Evolutionary conservation across 768 basidiomycete genomes (phyloP).

Genomic region (Clitopilus passeckerianus): DNA sequence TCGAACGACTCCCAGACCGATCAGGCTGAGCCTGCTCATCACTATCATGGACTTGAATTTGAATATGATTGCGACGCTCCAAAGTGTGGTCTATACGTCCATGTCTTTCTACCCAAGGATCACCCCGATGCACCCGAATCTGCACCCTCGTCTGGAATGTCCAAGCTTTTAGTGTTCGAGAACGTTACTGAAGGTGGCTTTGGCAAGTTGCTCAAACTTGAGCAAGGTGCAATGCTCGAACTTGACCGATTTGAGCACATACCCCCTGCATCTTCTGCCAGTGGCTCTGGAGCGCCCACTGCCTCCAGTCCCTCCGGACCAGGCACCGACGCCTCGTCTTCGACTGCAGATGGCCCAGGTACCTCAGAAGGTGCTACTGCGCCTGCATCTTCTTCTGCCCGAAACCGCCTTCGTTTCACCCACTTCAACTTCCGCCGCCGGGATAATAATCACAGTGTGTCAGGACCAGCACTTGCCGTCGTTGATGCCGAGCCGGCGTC

Average conservation of each 20-base stretch:
- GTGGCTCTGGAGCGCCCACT: conserved; percentile 7
- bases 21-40: conserved; percentile 33
- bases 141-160: conserved; percentile 25
- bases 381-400: not conserved
- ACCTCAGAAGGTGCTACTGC: conserved; percentile 1
- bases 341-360: conserved; percentile 5
- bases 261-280: conserved; percentile 13
- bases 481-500: conserved; percentile 63
- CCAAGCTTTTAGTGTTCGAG: conserved; percentile 56
- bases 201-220: conserved; percentile 63
- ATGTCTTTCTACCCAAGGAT: conserved; percentile 64
- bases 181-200: conserved; percentile 80
- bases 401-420: conserved; percentile 54
- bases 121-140: conserved; percentile 49
- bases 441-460: conserved; percentile 41
- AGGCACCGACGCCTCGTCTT: conserved; percentile 1
- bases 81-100: conserved; percentile 74
- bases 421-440: conserved; percentile 66
- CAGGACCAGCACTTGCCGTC: conserved; percentile 76
- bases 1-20: conserved; percentile 9
- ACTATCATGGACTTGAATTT: conserved; percentile 76
- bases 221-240: conserved; percentile 77
- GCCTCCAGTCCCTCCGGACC: conserved; percentile 9
- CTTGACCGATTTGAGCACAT: conserved; percentile 66
- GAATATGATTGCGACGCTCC: conserved; percentile 91